These are phyloP conservation scores for Rhizophagus sp. DNA, from an alignment of 192 early-diverging fungal species.

Conservation along the genomic window DNA sequence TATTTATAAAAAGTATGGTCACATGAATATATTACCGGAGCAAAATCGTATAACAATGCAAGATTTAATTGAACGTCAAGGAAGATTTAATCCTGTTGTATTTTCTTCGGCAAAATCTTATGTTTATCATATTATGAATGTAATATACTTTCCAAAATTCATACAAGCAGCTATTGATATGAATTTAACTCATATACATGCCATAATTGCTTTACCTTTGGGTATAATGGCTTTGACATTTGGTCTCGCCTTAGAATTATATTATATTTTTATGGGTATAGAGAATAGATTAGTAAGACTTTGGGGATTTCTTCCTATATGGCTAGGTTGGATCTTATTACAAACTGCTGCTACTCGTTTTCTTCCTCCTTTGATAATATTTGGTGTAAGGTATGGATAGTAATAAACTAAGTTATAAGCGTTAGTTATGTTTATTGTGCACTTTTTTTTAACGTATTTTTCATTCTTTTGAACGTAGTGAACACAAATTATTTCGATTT, in stretches of 20 bases:
- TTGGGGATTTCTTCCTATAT: constrained; percentile 38
- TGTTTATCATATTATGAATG: constrained; percentile 47
- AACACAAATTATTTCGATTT: constrained; percentile 26
- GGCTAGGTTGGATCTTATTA: constrained; percentile 39
- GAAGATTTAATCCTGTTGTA: constrained; percentile 44
- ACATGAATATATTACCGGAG: constrained; percentile 36
- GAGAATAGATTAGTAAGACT: constrained; percentile 32
- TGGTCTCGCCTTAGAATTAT: constrained; percentile 41
- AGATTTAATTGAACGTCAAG: constrained; percentile 40
- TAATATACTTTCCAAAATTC: constrained; percentile 47
- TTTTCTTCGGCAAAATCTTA: constrained; percentile 46
- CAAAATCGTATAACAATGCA: constrained; percentile 42
- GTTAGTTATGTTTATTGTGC: no score
- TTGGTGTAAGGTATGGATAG: constrained; percentile 35
- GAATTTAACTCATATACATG: constrained; percentile 33
- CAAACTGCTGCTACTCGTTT: constrained; percentile 41
- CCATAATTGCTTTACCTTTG: constrained; percentile 28
- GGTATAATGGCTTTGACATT: constrained; percentile 34
- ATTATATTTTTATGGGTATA: constrained; percentile 39
- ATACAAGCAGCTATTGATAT: constrained; percentile 41
- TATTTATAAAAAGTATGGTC: constrained; percentile 25
- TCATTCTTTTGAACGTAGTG: background rate
- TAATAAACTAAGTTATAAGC: background rate
- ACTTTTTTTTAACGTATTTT: background rate
- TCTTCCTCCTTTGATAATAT: constrained; percentile 35